phyloP scores from a whole-genome alignment of 352 stramenopile genomes.

The Pythium oligandrum region DNA sequence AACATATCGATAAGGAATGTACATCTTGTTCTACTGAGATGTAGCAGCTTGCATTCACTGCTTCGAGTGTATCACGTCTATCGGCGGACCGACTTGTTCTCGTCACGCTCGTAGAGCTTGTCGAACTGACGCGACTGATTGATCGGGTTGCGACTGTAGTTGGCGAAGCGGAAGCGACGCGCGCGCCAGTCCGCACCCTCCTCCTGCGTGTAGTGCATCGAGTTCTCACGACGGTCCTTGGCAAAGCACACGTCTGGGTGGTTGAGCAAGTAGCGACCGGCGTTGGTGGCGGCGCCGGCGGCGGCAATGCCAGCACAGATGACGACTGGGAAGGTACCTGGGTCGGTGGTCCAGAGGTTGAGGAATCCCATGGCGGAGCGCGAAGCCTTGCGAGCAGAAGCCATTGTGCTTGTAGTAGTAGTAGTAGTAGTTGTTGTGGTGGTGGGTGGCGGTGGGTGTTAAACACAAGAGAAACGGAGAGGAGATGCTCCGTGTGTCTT shows the following conservation, averaged over 20 bases:
- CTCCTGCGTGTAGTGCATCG: conserved; percentile 29
- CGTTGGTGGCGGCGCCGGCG: too few relatives aligned
- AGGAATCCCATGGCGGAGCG: conserved; percentile 34
- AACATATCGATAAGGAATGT: too few relatives aligned
- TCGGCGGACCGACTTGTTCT: conserved; percentile 39
- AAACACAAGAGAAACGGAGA: too few relatives aligned
- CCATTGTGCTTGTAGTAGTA: conserved; percentile 3
- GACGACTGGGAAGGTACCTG: conserved; percentile 40
- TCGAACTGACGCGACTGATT: conserved; percentile 65
- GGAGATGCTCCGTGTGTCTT: too few relatives aligned
- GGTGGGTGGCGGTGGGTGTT: not conserved
- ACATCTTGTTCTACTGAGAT: too few relatives aligned
- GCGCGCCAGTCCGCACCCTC: conserved; percentile 32
- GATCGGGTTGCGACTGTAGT: conserved; percentile 49
- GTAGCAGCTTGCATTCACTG: too few relatives aligned
- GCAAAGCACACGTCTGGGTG: conserved; percentile 39
- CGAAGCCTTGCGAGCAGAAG: conserved; percentile 7
- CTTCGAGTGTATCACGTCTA: conserved; percentile 19
- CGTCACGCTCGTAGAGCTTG: conserved; percentile 39
- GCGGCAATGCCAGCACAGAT: conserved; percentile 32
- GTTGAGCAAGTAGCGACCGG: conserved; percentile 22
- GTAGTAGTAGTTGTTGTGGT: too few relatives aligned
- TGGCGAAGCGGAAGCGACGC: conserved; percentile 42
- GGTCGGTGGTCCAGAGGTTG: conserved; percentile 51
- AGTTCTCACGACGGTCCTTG: conserved; percentile 34